A percentile compares a stretch with the other conserved stretches of the same genome.
phyloP scores from a whole-genome alignment of 129 eudicot species.

The Erigeron canadensis region DNA sequence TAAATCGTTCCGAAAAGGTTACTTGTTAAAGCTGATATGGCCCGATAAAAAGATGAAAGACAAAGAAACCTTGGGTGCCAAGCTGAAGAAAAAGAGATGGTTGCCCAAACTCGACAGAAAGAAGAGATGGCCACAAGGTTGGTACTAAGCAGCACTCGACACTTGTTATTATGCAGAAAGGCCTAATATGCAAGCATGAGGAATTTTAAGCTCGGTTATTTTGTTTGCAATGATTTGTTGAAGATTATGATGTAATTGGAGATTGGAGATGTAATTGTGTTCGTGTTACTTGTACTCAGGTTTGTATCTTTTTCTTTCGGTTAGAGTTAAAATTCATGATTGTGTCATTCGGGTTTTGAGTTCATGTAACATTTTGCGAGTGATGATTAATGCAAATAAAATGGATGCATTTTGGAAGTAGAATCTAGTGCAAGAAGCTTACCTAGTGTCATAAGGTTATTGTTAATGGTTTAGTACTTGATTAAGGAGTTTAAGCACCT shows the following conservation, averaged over 20 bases:
- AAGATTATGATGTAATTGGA: background rate
- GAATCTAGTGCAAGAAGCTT: background rate
- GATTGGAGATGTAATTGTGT: background rate
- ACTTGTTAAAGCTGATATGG: conserved; percentile 44
- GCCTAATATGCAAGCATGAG: too few species aligned
- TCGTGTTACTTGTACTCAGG: background rate
- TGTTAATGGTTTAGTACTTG: background rate
- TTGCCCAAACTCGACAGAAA: conserved; percentile 36
- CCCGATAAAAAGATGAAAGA: conserved; percentile 27
- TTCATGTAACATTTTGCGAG: background rate
- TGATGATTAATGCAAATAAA: background rate
- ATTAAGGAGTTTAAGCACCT: too few species aligned
- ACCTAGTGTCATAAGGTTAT: background rate
- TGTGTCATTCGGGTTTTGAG: background rate
- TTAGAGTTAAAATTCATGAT: background rate
- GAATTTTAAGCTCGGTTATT: background rate
- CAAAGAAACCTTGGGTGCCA: conserved; percentile 23
- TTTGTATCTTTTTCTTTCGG: background rate
- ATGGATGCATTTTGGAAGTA: background rate
- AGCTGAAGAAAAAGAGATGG: conserved; percentile 39
- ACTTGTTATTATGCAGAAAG: too few species aligned
- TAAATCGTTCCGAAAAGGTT: conserved; percentile 32
- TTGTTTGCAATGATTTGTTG: background rate
- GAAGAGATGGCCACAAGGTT: conserved; percentile 76
- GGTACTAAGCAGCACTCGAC: conserved; percentile 29